These are phyloP conservation scores for Dioscorea alata DNA, from an alignment of 106 monocot species.

Conservation along the genomic window DNA sequence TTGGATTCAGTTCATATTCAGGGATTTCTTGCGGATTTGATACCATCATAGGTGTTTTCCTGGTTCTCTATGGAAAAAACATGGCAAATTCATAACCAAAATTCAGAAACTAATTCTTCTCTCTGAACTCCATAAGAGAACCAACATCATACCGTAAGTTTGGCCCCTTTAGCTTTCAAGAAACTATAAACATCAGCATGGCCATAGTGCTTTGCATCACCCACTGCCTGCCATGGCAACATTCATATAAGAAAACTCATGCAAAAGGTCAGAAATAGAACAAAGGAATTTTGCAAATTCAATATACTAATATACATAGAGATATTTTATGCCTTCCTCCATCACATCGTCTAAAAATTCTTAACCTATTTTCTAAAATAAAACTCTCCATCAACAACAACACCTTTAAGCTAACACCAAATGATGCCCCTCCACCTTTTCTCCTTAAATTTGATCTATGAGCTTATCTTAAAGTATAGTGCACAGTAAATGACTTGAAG, in stretches of 20 bases:
- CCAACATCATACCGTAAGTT: constrained; percentile 44
- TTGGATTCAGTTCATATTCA: constrained; percentile 78
- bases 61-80: constrained; percentile 41
- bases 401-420: too few species aligned
- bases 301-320: too few species aligned
- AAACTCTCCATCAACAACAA: too few species aligned
- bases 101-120: background rate
- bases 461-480: too few species aligned
- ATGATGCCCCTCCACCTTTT: too few species aligned
- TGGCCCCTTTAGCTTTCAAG: constrained; percentile 70
- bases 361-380: too few species aligned
- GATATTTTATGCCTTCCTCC: too few species aligned
- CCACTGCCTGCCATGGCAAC: constrained; percentile 46
- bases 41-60: constrained; percentile 75
- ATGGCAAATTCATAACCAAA: background rate
- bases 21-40: constrained; percentile 71
- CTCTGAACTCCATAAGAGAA: background rate
- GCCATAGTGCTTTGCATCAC: constrained; percentile 79
- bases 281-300: too few species aligned
- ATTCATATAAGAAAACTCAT: background rate
- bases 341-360: too few species aligned
- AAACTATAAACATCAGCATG: constrained; percentile 54
- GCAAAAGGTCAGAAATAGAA: too few species aligned
- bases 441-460: too few species aligned
- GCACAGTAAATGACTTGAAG: too few species aligned